A percentile compares a stretch with the other conserved stretches of the same genome.
phyloP scores from a whole-genome alignment of 345 rosid genomes.

The Murraya koenigii region DNA sequence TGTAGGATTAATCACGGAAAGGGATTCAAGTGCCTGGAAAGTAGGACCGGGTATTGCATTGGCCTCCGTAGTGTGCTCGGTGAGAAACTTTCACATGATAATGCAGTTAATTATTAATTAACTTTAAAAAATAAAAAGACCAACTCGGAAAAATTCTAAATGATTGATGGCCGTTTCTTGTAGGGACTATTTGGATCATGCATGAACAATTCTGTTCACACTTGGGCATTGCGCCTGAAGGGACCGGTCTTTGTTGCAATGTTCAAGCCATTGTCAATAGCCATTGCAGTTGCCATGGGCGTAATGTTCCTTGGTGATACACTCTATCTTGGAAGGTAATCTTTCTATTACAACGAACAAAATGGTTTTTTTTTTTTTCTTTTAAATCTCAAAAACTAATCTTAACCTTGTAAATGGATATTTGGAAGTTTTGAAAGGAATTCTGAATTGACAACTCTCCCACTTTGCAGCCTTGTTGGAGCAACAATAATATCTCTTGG shows the following conservation, averaged over 20 bases:
- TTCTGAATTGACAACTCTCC: not conserved
- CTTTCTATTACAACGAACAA: too few relatives aligned
- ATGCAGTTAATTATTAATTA: not conserved
- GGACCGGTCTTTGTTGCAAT: conserved; percentile 76
- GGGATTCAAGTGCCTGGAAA: conserved; percentile 58
- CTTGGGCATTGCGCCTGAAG: conserved; percentile 61
- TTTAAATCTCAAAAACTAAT: not conserved
- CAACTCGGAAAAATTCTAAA: not conserved
- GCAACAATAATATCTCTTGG: conserved; percentile 71
- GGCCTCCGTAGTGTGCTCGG: conserved; percentile 75
- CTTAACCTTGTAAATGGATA: conserved; percentile 12
- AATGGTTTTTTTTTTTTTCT: too few relatives aligned
- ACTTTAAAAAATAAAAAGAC: too few relatives aligned
- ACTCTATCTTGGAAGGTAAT: conserved; percentile 62
- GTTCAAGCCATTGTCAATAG: conserved; percentile 76
- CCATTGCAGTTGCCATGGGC: conserved; percentile 69
- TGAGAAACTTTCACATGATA: conserved; percentile 27
- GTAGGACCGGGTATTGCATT: conserved; percentile 51
- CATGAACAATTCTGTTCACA: conserved; percentile 47
- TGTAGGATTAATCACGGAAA: conserved; percentile 51
- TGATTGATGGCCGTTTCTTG: not conserved
- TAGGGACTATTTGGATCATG: conserved; percentile 30
- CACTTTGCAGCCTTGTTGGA: conserved; percentile 54
- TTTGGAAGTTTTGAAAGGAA: not conserved
- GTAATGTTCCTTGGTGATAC: conserved; percentile 64